Percentiles rank a stretch among this genome's conserved stretches.
These are phyloP conservation scores for Rhodocollybia butyracea DNA, from an alignment of 768 basidiomycete species.

Conservation along the genomic window DNA sequence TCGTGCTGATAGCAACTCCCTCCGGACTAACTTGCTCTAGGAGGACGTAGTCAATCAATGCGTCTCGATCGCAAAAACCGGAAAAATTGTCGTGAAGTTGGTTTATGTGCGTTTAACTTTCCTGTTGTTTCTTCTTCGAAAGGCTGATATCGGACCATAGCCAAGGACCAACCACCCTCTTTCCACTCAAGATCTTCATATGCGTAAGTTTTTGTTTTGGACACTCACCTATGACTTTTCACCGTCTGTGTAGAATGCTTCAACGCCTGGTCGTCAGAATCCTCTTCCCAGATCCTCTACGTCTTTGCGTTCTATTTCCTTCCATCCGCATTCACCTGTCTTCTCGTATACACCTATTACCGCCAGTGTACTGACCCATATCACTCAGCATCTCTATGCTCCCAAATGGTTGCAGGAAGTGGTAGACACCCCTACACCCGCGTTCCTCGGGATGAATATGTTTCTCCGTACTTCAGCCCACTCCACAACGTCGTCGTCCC, in stretches of 20 bases:
- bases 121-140: neutral
- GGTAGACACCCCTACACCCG: constrained; percentile 4
- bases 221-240: neutral
- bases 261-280: constrained; percentile 34
- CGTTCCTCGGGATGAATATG: neutral
- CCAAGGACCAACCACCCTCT: neutral
- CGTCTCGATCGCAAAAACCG: neutral
- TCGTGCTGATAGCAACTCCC: no score
- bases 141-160: neutral
- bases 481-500: neutral
- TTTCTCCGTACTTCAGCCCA: neutral
- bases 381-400: constrained; percentile 31
- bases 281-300: constrained; percentile 33
- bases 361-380: constrained; percentile 34
- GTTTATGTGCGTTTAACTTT: neutral
- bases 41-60: constrained; percentile 8
- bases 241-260: constrained; percentile 29
- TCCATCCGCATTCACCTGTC: constrained; percentile 31
- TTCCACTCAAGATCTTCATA: constrained; percentile 24
- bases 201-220: constrained; percentile 24
- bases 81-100: constrained; percentile 3
- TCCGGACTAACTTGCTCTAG: neutral
- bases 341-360: constrained; percentile 37
- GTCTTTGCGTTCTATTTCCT: constrained; percentile 36
- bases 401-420: neutral